Conservation (phyloP, 2,329 filamentous ascomycete genomes). For the Chalaropsis ovoidea region DNA sequence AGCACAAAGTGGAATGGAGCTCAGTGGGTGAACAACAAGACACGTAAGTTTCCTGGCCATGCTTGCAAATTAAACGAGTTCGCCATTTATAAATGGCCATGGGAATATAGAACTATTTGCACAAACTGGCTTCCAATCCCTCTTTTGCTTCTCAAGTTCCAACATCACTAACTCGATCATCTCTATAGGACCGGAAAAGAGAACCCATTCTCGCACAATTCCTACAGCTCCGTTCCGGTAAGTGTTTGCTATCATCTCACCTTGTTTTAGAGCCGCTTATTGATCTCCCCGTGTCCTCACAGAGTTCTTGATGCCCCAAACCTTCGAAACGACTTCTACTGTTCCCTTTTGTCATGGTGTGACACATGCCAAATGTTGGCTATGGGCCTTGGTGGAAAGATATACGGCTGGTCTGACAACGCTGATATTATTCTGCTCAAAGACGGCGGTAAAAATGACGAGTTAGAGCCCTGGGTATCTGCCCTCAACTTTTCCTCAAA, state of each 20-base stretch:
- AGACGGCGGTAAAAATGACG: constrained; percentile 29
- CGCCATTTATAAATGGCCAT: too few species aligned
- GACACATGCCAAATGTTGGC: constrained; percentile 63
- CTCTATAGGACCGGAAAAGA: constrained; percentile 2
- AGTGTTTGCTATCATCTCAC: background rate
- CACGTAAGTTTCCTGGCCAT: constrained; percentile 19
- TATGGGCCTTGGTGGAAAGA: constrained; percentile 65
- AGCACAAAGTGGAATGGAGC: constrained; percentile 35
- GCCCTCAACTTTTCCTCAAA: constrained; percentile 83
- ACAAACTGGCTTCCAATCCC: too few species aligned
- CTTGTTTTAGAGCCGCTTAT: constrained; percentile 27
- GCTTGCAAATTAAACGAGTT: background rate
- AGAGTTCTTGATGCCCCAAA: constrained; percentile 79
- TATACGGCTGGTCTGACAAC: constrained; percentile 84
- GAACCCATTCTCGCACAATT: constrained; percentile 11
- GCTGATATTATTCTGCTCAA: constrained; percentile 52
- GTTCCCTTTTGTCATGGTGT: constrained; percentile 80
- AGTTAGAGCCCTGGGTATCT: constrained; percentile 51
- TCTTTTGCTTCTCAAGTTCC: too few species aligned
- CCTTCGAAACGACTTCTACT: constrained; percentile 93
- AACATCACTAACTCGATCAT: background rate
- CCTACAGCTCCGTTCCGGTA: constrained; percentile 26
- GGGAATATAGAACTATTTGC: too few species aligned
- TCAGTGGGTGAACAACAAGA: constrained; percentile 32
- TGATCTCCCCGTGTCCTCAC: background rate